phyloP scores from a whole-genome alignment of 495 filamentous ascomycete species.

The Penicillium cosmopolitanum region DNA sequence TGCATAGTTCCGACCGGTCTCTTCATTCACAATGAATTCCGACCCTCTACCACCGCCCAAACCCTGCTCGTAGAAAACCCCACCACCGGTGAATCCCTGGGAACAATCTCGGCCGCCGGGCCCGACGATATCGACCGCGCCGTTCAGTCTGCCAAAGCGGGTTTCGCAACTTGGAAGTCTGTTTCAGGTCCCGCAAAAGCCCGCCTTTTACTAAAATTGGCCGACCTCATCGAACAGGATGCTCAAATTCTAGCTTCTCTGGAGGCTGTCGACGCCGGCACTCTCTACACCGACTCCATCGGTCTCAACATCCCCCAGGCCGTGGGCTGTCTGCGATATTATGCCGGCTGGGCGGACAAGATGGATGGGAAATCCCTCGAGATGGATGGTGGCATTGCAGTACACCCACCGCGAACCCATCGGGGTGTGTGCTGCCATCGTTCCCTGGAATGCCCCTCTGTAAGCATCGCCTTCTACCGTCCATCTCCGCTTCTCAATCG shows the following conservation, averaged over 20 bases:
- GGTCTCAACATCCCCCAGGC: constrained; percentile 30
- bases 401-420: constrained; percentile 39
- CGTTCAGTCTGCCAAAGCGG: constrained; percentile 52
- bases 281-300: constrained; percentile 23
- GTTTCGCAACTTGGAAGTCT: constrained; percentile 37
- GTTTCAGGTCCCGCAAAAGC: constrained; percentile 46
- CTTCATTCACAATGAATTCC: constrained; percentile 47
- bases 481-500: constrained; percentile 31
- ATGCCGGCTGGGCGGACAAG: constrained; percentile 42
- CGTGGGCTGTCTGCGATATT: constrained; percentile 34
- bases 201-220: constrained; percentile 47
- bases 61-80: constrained; percentile 33
- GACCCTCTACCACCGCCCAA: constrained; percentile 19
- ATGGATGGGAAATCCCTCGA: constrained; percentile 35
- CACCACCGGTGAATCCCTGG: constrained; percentile 34
- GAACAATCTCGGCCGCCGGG: constrained; percentile 29
- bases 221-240: constrained; percentile 34
- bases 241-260: constrained; percentile 28
- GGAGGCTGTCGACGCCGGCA: constrained; percentile 37
- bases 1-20: constrained; percentile 33
- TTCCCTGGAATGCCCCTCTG: constrained; percentile 42
- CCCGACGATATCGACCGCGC: constrained; percentile 53
- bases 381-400: constrained; percentile 28
- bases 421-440: constrained; percentile 41
- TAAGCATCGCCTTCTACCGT: constrained; percentile 10